A percentile compares a stretch with the other conserved stretches of the same genome.
Conservation (phyloP, 2,329 filamentous ascomycete species). For the Didymella lethalis region DNA sequence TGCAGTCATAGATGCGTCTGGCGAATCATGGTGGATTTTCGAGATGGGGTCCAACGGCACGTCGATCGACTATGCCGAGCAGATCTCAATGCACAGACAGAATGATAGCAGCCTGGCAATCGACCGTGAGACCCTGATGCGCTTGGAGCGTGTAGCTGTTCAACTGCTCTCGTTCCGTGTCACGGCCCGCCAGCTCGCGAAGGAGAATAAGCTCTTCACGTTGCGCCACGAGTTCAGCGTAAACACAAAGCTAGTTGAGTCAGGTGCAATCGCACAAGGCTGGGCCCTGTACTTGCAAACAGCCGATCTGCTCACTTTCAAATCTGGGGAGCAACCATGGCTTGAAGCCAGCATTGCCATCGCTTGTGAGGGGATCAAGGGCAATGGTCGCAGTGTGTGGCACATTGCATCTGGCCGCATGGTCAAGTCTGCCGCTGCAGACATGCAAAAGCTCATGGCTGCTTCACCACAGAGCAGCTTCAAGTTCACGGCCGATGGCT, state of each 20-base stretch:
- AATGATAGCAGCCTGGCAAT: conserved; percentile 33
- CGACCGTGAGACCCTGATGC: conserved; percentile 38
- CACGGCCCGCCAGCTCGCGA: conserved; percentile 36
- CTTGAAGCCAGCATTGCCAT: conserved; percentile 39
- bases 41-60: conserved; percentile 36
- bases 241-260: conserved; percentile 8
- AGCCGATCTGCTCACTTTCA: conserved; percentile 35
- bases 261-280: conserved; percentile 27
- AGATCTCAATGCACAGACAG: conserved; percentile 36
- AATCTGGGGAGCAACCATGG: conserved; percentile 38
- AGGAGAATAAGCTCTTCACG: conserved; percentile 33
- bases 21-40: conserved; percentile 51
- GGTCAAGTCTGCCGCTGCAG: conserved; percentile 43
- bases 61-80: conserved; percentile 41
- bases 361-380: conserved; percentile 44
- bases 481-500: conserved; percentile 67
- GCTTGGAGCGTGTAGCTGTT: conserved; percentile 53
- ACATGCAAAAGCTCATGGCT: conserved; percentile 52
- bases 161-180: conserved; percentile 42
- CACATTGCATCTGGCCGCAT: conserved; percentile 54
- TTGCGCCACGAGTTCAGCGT: conserved; percentile 32
- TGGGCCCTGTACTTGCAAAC: conserved; percentile 44
- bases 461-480: conserved; percentile 66
- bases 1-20: conserved; percentile 53
- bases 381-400: conserved; percentile 43